Evolutionary conservation across 306 rosid genomes (phyloP).

Genomic region (Prunus persica): Prunus_persica_NCBIv2 NC_034011.1:18338001-18338500

Average conservation of each 20-base stretch:
- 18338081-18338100: conserved; percentile 64
- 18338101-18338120: conserved; percentile 49
- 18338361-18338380: conserved; percentile 35
- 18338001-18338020: conserved; percentile 69
- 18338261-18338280: conserved; percentile 34
- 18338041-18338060: conserved; percentile 84
- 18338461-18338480: conserved; percentile 45
- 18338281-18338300: conserved; percentile 49
- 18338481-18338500: conserved; percentile 41
- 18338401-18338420: conserved; percentile 30
- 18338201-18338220: conserved; percentile 51
- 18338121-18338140: conserved; percentile 64
- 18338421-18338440: conserved; percentile 47
- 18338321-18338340: conserved; percentile 80
- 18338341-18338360: conserved; percentile 42
- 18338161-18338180: conserved; percentile 50
- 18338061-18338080: conserved; percentile 59
- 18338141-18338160: conserved; percentile 95
- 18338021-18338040: conserved; percentile 84
- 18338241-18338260: conserved; percentile 31
- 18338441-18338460: conserved; percentile 51
- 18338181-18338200: conserved; percentile 84
- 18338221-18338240: conserved; percentile 46
- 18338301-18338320: conserved; percentile 61
- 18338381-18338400: conserved; percentile 48